A percentile compares a stretch with the other conserved stretches of the same genome.
These are phyloP conservation scores for Coccomyxa sp. DNA, from an alignment of 139 green algal species.

Conservation along the genomic window DNA sequence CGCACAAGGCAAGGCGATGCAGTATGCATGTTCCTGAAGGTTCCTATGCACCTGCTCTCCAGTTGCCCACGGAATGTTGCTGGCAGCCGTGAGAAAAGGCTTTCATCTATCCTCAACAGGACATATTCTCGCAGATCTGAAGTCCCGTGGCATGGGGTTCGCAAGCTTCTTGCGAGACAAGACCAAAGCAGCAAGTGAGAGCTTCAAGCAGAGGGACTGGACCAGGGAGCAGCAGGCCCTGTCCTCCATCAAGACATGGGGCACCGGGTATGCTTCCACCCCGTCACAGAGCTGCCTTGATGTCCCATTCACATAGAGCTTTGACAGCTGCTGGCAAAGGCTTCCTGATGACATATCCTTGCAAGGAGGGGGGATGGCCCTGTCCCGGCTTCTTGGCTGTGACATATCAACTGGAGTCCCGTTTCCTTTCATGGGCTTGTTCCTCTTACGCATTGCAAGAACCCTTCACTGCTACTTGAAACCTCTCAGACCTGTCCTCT, in stretches of 20 bases:
- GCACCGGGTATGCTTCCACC: not conserved
- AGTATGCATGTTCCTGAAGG: not conserved
- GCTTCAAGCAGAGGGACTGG: conserved; percentile 7
- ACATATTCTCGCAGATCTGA: conserved; percentile 1
- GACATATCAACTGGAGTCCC: not conserved
- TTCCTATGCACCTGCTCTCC: not conserved
- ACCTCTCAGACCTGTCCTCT: not conserved
- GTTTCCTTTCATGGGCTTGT: not conserved
- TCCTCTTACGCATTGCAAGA: not conserved
- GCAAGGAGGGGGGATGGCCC: too few species aligned
- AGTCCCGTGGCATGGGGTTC: not conserved
- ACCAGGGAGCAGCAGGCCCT: not conserved
- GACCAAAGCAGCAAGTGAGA: not conserved
- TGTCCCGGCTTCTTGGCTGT: not conserved
- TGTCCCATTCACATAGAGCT: too few species aligned
- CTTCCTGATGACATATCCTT: not conserved
- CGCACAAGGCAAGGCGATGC: not conserved
- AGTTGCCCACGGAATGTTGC: too few species aligned
- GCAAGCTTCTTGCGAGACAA: conserved; percentile 3
- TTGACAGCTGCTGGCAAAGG: not conserved
- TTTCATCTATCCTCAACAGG: too few species aligned
- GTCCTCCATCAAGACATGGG: not conserved
- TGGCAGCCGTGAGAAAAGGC: too few species aligned
- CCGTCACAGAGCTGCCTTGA: too few species aligned
- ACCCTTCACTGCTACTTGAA: not conserved